These are phyloP conservation scores for Fusarium oligoseptatum DNA, from an alignment of 2,329 filamentous ascomycete genomes.

Conservation along the genomic window DNA sequence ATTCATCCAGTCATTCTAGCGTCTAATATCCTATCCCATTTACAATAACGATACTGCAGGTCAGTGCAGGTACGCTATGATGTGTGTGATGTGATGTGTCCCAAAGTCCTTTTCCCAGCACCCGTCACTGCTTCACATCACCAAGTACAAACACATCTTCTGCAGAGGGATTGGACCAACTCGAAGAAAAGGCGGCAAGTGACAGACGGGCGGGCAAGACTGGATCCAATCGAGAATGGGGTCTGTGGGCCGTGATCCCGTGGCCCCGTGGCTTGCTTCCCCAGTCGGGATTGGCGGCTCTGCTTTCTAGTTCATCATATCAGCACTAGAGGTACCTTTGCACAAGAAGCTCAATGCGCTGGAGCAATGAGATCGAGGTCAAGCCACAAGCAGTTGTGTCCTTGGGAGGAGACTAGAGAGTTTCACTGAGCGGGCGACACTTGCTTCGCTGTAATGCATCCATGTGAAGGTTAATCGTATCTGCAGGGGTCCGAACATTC, in stretches of 20 bases:
- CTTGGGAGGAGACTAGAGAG: background rate
- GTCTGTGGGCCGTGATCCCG: background rate
- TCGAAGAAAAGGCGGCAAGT: constrained; percentile 3
- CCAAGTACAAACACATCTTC: background rate
- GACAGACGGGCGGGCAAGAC: background rate
- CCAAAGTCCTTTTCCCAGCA: background rate
- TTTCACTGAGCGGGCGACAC: constrained; percentile 3
- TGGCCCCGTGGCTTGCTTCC: constrained; percentile 10
- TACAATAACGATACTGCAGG: background rate
- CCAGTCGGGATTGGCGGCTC: constrained; percentile 30
- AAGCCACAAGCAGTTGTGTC: background rate
- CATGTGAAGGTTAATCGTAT: constrained; percentile 1
- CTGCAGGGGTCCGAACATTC: constrained; percentile 1
- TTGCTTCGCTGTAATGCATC: background rate
- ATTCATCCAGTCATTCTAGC: background rate
- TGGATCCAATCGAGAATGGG: constrained; percentile 3
- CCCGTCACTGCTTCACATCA: constrained; percentile 13
- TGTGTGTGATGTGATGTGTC: background rate
- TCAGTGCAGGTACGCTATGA: background rate
- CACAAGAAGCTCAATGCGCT: background rate
- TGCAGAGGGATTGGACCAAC: background rate
- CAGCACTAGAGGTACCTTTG: constrained; percentile 36
- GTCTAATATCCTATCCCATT: background rate
- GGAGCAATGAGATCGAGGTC: background rate
- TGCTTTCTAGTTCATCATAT: constrained; percentile 25